phyloP scores from a whole-genome alignment of 2,329 filamentous ascomycete genomes.

The Aurifilum marmelostoma region DNA sequence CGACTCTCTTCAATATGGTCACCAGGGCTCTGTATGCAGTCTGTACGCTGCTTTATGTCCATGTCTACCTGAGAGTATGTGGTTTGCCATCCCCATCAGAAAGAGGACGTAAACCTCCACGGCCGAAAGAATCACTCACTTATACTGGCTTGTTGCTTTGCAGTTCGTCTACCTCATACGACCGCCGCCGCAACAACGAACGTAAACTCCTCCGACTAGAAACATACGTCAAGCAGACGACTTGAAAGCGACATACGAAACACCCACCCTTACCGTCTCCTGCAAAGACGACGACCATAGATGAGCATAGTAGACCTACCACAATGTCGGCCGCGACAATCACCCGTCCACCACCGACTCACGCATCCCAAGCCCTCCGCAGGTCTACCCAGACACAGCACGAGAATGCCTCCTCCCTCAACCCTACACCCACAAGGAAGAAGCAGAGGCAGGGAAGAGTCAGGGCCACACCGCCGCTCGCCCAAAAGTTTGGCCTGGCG shows the following conservation, averaged over 20 bases:
- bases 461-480: conserved; percentile 20
- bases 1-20: conserved; percentile 17
- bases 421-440: background rate
- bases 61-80: conserved; percentile 23
- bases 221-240: background rate
- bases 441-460: conserved; percentile 7
- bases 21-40: conserved; percentile 23
- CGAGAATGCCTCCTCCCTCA: background rate
- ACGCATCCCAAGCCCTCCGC: background rate
- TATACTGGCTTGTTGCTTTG: background rate
- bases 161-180: conserved; percentile 20
- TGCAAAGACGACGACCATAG: background rate
- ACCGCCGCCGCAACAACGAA: conserved; percentile 19
- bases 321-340: conserved; percentile 11
- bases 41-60: conserved; percentile 24
- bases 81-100: no score
- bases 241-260: background rate
- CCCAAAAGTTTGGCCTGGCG: conserved; percentile 22
- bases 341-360: background rate
- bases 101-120: background rate
- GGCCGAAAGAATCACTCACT: background rate
- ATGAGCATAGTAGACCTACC: background rate
- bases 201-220: background rate
- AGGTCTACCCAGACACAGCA: conserved; percentile 1
- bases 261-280: no score